Evolutionary conservation across 2,329 filamentous ascomycete species (phyloP), one percentile per base, ranked within the genome.

Genomic region (Diaporthe helianthi): DNA sequence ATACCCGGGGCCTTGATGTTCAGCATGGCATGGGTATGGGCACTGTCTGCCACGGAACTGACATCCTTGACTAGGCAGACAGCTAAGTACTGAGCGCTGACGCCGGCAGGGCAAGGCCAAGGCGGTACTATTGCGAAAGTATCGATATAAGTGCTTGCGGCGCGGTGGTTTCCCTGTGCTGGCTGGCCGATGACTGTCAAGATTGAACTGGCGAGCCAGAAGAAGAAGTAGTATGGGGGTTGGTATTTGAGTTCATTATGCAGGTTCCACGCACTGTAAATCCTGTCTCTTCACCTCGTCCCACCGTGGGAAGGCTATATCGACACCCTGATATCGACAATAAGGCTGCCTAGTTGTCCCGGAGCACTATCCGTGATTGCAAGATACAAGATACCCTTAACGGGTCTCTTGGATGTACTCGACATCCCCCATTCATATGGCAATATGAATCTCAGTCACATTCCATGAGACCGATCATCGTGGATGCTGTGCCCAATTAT

Each of bases 291-390:
- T 54, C 19, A 54, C 51, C 29, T 54, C 51, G 19, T 41, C 33
- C 53, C 53, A 55, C 13, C 24, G 33, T 33, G 33, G 24, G n/a
- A n/a, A 26, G 13, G 33, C 26, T 33, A 58, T 58, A 7, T 41
- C 33, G 0, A 58, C 13, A n/a, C n/a, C n/a, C n/a, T n/a, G n/a
- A n/a, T n/a, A n/a, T n/a, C n/a, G n/a, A n/a, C n/a, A n/a, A n/a
- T n/a, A n/a, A n/a, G n/a, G n/a, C n/a, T n/a, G 41, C 26, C 12
- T n/a, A n/a, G 33, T 22, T 41, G 15, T 69, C 67, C 8, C 29
- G 36, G 24, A 69, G 64, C 22, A 69, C 68, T 64, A 69, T 69
- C n/a, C n/a, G n/a, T n/a, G n/a, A n/a, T n/a, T 24, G 68, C 68
- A 2, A 65, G 24, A 22, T 69, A 53, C 9, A 54, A 33, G 1